Base-by-base conservation (phyloP, 345 rosid genomes). In the Moricandia arvensis region DNA sequence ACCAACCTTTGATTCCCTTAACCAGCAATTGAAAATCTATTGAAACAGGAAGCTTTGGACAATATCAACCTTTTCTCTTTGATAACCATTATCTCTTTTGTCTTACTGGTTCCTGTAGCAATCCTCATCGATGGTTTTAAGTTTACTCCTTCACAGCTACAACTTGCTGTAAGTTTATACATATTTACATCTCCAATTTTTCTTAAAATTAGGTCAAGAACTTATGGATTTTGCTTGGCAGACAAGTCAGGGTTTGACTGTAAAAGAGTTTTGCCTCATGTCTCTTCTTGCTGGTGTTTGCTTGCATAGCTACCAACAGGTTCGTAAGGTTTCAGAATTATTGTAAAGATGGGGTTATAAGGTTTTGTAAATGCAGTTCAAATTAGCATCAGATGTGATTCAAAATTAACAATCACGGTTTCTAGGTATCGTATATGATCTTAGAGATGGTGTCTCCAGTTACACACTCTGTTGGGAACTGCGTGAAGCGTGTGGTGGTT, bases 41-140 rank as follows among this genome's bases (percentile, higher is more conserved):
- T 60, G 69, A 18, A 62, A 69, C 88, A 91, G 96, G 97, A 85
- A 71, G 30, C 86, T 11, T 54, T 94, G 91, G 97, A 94, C 82
- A 91, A 91, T 77, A 76, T 88, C 89, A 91, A 89, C 76, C 89
- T 90, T 71, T 91, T 94, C 87, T 91, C 96, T 11, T 82, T 87
- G 12, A 82, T 94, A 76, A 91, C 97, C 3, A 74, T 89, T 2
- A 86, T 90, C 34, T 89, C 93, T 33, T 90, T 91, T 69, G 67
- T 82, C 49, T 79, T 91, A 37, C 66, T 89, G 84, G 88, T 81
- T 75, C 98, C 98, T 10, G 17, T 82, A 4, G 95, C 97, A 37
- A 68, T 89, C 79, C 71, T 82, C 68, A 35, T 85, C 9, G 97
- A 91, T 68, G 97, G 97, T 16, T 18, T 79, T 59, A 88, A 87